Percentiles rank a stretch among this genome's conserved stretches.
Conservation (phyloP, 2,329 filamentous ascomycete genomes). For the Sclerotinia nivalis region DNA sequence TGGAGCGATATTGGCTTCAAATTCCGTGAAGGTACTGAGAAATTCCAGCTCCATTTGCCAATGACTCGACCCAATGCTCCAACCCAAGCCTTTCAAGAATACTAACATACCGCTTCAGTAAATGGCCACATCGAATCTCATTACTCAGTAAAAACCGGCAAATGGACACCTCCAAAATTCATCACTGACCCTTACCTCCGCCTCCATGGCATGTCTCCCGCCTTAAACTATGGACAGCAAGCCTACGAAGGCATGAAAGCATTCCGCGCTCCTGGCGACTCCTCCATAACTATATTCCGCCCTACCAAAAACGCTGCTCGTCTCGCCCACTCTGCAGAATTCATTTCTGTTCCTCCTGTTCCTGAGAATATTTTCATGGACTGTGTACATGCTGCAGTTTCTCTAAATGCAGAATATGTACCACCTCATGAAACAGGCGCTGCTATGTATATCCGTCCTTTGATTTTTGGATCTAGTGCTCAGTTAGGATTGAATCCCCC, state of each 20-base stretch:
- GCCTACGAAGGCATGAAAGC: constrained; percentile 98
- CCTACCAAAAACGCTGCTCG: constrained; percentile 81
- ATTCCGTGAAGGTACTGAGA: constrained; percentile 74
- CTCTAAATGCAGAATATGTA: constrained; percentile 85
- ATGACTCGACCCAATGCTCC: neutral
- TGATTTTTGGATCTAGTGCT: constrained; percentile 83
- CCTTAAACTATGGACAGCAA: constrained; percentile 95
- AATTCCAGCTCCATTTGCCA: constrained; percentile 11
- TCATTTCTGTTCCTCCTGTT: constrained; percentile 79
- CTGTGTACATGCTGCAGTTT: constrained; percentile 77
- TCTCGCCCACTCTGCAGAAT: constrained; percentile 80
- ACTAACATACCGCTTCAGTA: constrained; percentile 53
- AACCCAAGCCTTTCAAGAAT: neutral
- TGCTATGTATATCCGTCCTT: constrained; percentile 87
- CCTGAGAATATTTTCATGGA: constrained; percentile 75
- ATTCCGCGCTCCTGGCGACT: constrained; percentile 73
- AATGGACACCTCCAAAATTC: constrained; percentile 79
- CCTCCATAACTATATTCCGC: constrained; percentile 78
- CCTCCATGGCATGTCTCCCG: constrained; percentile 93
- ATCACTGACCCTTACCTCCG: constrained; percentile 80
- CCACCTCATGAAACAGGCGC: constrained; percentile 87
- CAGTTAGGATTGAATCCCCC: constrained; percentile 85
- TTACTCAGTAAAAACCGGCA: constrained; percentile 70
- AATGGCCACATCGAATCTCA: constrained; percentile 92
- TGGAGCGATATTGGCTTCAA: constrained; percentile 93